A percentile compares a stretch with the other conserved stretches of the same genome.
Evolutionary conservation across 345 rosid species (phyloP).

Genomic region (Barbarea vulgaris): DNA sequence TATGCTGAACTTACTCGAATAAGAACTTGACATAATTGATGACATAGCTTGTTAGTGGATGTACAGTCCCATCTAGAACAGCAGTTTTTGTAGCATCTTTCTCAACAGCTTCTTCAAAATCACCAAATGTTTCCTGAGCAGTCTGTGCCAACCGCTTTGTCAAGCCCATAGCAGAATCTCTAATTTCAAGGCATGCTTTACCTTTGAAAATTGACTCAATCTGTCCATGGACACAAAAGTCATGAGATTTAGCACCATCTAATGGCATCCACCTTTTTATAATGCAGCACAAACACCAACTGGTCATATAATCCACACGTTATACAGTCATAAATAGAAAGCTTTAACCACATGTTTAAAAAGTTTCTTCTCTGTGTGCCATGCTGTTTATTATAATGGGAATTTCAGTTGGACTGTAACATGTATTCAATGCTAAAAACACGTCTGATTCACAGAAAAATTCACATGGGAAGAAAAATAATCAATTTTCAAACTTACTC

Average conservation of each 20-base stretch:
- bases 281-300: background rate
- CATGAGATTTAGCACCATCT: slow-evolving; percentile 6
- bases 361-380: background rate
- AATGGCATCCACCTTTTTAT: background rate
- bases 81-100: slow-evolving; percentile 96
- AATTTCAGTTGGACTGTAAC: background rate
- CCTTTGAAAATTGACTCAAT: slow-evolving; percentile 79
- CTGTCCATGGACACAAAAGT: slow-evolving; percentile 48
- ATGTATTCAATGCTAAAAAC: background rate
- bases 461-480: background rate
- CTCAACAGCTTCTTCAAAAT: slow-evolving; percentile 98
- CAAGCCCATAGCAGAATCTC: slow-evolving; percentile 85
- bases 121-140: slow-evolving; percentile 96
- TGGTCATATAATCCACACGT: background rate
- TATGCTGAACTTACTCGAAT: slow-evolving; percentile 74
- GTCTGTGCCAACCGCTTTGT: slow-evolving; percentile 89
- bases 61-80: slow-evolving; percentile 93
- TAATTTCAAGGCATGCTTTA: slow-evolving; percentile 82
- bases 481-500: background rate
- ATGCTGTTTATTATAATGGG: background rate
- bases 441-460: background rate
- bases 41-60: slow-evolving; percentile 97
- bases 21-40: slow-evolving; percentile 95
- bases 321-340: background rate
- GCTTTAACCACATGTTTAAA: slow-evolving; percentile 12